Percentiles rank a stretch among this genome's conserved stretches.
These are phyloP conservation scores for Avena eriantha DNA, from an alignment of 176 grass and related monocot species.

Conservation along the genomic window DNA sequence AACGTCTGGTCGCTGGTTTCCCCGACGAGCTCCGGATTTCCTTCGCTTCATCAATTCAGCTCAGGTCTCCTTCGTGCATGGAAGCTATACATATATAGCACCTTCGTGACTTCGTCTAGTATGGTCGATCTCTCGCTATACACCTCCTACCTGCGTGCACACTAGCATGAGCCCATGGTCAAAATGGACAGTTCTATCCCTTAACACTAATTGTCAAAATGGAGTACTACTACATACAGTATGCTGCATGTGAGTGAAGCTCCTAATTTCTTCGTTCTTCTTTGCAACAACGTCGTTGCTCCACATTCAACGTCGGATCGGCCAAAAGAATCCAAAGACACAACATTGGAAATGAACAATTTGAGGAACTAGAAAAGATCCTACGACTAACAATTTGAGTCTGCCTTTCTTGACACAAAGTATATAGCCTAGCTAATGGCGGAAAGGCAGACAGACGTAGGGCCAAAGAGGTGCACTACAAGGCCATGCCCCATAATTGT, in stretches of 20 bases:
- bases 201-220: background rate
- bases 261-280: background rate
- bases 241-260: background rate
- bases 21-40: constrained; percentile 48
- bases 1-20: constrained; percentile 41
- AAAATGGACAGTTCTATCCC: background rate
- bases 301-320: background rate
- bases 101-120: too few relatives aligned
- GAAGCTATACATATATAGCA: background rate
- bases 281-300: too few relatives aligned
- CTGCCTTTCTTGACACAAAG: background rate
- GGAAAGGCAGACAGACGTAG: constrained; percentile 36
- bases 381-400: background rate
- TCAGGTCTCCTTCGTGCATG: background rate
- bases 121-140: background rate
- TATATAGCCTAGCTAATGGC: constrained; percentile 9
- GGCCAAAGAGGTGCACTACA: constrained; percentile 35
- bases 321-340: background rate
- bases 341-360: constrained; percentile 39
- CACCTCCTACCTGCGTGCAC: background rate
- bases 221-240: background rate
- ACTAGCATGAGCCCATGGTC: constrained; percentile 7
- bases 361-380: constrained; percentile 20
- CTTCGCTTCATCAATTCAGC: constrained; percentile 1
- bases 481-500: constrained; percentile 52